These are phyloP conservation scores for Cyclocybe cylindracea DNA, from an alignment of 768 basidiomycete genomes.

Conservation along the genomic window DNA sequence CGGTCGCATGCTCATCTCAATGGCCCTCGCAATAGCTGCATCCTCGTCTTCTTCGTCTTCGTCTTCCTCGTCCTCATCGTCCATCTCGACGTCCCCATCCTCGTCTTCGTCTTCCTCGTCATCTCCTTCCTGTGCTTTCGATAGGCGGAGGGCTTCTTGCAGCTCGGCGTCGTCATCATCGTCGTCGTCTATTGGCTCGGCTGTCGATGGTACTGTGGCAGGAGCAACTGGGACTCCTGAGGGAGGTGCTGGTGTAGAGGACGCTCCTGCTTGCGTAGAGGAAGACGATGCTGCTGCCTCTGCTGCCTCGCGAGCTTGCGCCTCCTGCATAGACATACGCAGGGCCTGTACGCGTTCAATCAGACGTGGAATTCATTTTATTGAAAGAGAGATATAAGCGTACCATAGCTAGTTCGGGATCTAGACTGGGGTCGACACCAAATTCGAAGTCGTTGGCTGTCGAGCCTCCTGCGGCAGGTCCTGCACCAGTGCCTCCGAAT, in stretches of 20 bases:
- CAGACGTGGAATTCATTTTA: neutral
- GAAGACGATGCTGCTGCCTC: slow-evolving; percentile 44
- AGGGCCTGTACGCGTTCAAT: slow-evolving; percentile 61
- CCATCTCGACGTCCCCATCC: slow-evolving; percentile 76
- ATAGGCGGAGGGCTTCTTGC: slow-evolving; percentile 76
- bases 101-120: slow-evolving; percentile 83
- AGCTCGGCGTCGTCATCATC: slow-evolving; percentile 84
- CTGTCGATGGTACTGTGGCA: slow-evolving; percentile 21
- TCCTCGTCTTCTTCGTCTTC: slow-evolving; percentile 67
- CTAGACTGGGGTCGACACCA: slow-evolving; percentile 91
- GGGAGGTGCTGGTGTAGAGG: slow-evolving; percentile 31
- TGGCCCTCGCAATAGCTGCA: slow-evolving; percentile 87
- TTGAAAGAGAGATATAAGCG: slow-evolving; percentile 16
- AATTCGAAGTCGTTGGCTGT: slow-evolving; percentile 70
- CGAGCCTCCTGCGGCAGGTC: slow-evolving; percentile 42
- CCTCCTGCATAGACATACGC: slow-evolving; percentile 97
- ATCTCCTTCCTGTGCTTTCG: slow-evolving; percentile 62
- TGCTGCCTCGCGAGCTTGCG: slow-evolving; percentile 72
- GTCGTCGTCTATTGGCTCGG: slow-evolving; percentile 59
- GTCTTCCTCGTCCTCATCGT: slow-evolving; percentile 67
- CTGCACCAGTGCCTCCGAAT: slow-evolving; percentile 50
- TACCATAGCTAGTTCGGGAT: slow-evolving; percentile 97
- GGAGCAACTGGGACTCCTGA: slow-evolving; percentile 36
- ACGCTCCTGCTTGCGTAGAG: slow-evolving; percentile 29
- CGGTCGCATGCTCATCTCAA: slow-evolving; percentile 89